Percentiles rank a stretch among this genome's conserved stretches.
These are phyloP conservation scores for Aspergillus hortae DNA, from an alignment of 2,329 filamentous ascomycete genomes.

Conservation along the genomic window DNA sequence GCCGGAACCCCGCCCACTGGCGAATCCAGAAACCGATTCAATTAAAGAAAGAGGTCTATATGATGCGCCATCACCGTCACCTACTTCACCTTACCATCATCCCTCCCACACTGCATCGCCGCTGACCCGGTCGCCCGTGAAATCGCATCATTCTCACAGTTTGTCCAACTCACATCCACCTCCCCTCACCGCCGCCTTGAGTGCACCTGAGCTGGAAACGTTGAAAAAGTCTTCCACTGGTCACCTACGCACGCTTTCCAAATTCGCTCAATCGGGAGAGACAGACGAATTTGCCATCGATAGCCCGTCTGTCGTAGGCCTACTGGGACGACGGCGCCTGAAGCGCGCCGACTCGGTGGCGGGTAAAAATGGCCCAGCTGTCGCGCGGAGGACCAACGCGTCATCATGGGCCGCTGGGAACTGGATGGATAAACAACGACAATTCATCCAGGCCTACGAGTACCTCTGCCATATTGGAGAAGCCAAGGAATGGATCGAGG, in stretches of 20 bases:
- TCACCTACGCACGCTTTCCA: slow-evolving; percentile 82
- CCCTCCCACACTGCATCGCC: slow-evolving; percentile 26
- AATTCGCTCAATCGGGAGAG: slow-evolving; percentile 70
- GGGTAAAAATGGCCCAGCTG: slow-evolving; percentile 45
- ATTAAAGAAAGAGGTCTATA: slow-evolving; percentile 20
- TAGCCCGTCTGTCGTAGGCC: slow-evolving; percentile 79
- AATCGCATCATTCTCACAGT: slow-evolving; percentile 28
- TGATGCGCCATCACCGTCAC: slow-evolving; percentile 20
- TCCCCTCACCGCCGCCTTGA: slow-evolving; percentile 47
- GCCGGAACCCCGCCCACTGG: slow-evolving; percentile 26
- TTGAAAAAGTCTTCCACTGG: slow-evolving; percentile 86
- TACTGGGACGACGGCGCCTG: slow-evolving; percentile 77
- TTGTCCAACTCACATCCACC: slow-evolving; percentile 29
- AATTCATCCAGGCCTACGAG: slow-evolving; percentile 95
- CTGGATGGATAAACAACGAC: slow-evolving; percentile 99
- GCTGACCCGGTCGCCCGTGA: slow-evolving; percentile 25
- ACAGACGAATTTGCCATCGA: slow-evolving; percentile 78
- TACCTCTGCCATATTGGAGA: slow-evolving; percentile 99
- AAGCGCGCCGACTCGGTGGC: slow-evolving; percentile 63
- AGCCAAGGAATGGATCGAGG: slow-evolving; percentile 98
- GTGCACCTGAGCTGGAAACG: slow-evolving; percentile 70
- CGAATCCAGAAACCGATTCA: slow-evolving; percentile 28
- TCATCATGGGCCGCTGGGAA: slow-evolving; percentile 79
- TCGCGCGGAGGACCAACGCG: slow-evolving; percentile 48
- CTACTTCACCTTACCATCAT: slow-evolving; percentile 19